These are phyloP conservation scores for Lactifluus echinatus DNA, from an alignment of 768 basidiomycete species.

Conservation along the genomic window DNA sequence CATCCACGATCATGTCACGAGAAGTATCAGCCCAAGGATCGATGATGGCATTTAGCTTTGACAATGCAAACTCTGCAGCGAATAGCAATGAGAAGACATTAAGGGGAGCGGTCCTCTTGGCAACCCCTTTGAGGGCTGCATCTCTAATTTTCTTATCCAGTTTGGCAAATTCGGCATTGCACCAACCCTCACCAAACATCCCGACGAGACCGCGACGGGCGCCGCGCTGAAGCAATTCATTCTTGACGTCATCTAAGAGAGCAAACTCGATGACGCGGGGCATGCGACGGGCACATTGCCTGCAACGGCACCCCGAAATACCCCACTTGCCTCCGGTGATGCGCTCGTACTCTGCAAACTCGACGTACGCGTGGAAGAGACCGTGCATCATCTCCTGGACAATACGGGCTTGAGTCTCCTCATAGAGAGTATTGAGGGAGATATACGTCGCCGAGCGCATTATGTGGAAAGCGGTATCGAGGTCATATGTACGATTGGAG, in stretches of 20 bases:
- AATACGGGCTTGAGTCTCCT: constrained; percentile 77
- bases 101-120: constrained; percentile 53
- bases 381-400: constrained; percentile 87
- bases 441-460: constrained; percentile 80
- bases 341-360: constrained; percentile 70
- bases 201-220: constrained; percentile 71
- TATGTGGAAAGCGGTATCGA: constrained; percentile 85
- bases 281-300: constrained; percentile 71
- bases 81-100: constrained; percentile 66
- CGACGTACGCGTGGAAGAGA: constrained; percentile 74
- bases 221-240: constrained; percentile 58
- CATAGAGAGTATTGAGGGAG: constrained; percentile 56
- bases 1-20: constrained; percentile 56
- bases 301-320: constrained; percentile 74
- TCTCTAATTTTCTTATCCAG: constrained; percentile 60
- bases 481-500: constrained; percentile 87
- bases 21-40: constrained; percentile 67
- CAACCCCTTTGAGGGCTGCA: constrained; percentile 61
- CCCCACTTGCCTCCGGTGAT: constrained; percentile 74
- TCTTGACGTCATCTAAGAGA: constrained; percentile 64
- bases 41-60: constrained; percentile 45
- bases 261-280: constrained; percentile 83
- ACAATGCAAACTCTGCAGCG: constrained; percentile 52
- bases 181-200: constrained; percentile 87
- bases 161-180: constrained; percentile 66